A percentile compares a stretch with the other conserved stretches of the same genome.
Conservation (phyloP, 768 basidiomycete genomes). For the Trametes punicea region DNA sequence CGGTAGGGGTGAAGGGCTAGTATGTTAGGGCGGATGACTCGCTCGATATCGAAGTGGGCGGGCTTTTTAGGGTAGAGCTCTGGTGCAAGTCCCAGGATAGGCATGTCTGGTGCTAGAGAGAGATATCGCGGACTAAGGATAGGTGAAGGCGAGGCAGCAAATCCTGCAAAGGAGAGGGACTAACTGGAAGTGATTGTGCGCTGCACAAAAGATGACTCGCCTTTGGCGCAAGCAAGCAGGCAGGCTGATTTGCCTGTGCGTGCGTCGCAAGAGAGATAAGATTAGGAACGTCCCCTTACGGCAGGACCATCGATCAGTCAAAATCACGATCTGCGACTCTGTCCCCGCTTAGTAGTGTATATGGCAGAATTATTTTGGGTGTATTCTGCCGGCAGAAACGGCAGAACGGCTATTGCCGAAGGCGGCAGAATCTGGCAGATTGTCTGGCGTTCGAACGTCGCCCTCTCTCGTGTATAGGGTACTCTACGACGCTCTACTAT, state of each 20-base stretch:
- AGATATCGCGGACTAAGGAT: not conserved
- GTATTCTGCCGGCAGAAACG: too few species aligned
- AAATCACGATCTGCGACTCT: slow-evolving; percentile 11
- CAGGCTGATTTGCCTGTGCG: not conserved
- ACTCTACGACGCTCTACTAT: too few species aligned
- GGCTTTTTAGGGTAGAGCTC: slow-evolving; percentile 49
- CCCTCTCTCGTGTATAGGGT: too few species aligned
- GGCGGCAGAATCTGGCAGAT: too few species aligned
- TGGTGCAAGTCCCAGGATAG: slow-evolving; percentile 58
- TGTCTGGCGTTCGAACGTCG: too few species aligned
- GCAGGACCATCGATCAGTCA: not conserved
- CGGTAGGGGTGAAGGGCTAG: slow-evolving; percentile 89
- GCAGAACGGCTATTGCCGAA: too few species aligned
- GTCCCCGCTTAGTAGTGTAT: too few species aligned
- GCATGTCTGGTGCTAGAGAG: slow-evolving; percentile 37
- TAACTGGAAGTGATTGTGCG: not conserved
- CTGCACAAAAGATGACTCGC: slow-evolving; percentile 1
- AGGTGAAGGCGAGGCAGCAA: not conserved
- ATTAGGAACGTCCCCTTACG: not conserved
- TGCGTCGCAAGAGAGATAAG: slow-evolving; percentile 6
- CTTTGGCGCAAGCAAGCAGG: not conserved
- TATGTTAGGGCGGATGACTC: slow-evolving; percentile 90
- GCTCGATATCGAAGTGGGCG: slow-evolving; percentile 80
- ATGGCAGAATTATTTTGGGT: too few species aligned
- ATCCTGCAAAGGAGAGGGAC: not conserved